Conservation (phyloP, 495 filamentous ascomycete species). For the Extremus antarcticus region DNA sequence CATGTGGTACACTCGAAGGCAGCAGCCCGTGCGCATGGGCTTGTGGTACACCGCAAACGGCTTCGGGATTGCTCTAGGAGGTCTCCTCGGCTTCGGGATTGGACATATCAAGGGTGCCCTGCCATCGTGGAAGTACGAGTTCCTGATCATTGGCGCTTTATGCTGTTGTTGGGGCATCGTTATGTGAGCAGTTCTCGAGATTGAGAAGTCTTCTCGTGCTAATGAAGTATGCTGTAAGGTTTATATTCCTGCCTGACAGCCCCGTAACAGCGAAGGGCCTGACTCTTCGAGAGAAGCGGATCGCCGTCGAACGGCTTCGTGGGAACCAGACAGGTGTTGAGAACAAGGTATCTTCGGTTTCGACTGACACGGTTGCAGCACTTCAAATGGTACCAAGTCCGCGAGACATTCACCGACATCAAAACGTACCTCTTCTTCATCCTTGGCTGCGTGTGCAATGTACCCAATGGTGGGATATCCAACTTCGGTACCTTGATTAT, state of each 20-base stretch:
- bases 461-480: conserved; percentile 45
- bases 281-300: conserved; percentile 10
- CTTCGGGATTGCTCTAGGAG: conserved; percentile 42
- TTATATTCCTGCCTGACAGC: conserved; percentile 20
- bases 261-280: conserved; percentile 20
- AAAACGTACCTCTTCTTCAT: conserved; percentile 29
- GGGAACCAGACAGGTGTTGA: conserved; percentile 21
- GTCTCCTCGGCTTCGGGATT: conserved; percentile 46
- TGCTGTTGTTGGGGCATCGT: conserved; percentile 34
- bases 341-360: conserved; percentile 10
- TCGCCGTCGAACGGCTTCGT: conserved; percentile 18
- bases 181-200: conserved; percentile 9
- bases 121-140: conserved; percentile 8
- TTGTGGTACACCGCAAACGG: not conserved
- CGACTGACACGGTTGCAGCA: not conserved
- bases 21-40: conserved; percentile 48
- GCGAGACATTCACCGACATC: conserved; percentile 47
- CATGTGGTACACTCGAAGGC: conserved; percentile 43
- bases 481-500: conserved; percentile 55
- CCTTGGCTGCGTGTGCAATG: conserved; percentile 46
- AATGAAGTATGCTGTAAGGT: not conserved
- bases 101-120: conserved; percentile 22
- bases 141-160: conserved; percentile 32
- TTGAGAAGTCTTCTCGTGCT: not conserved
- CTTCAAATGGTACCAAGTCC: conserved; percentile 47